phyloP scores from a whole-genome alignment of 225 moss, liverwort and hornwort genomes.

The Lunularia cruciata region DNA sequence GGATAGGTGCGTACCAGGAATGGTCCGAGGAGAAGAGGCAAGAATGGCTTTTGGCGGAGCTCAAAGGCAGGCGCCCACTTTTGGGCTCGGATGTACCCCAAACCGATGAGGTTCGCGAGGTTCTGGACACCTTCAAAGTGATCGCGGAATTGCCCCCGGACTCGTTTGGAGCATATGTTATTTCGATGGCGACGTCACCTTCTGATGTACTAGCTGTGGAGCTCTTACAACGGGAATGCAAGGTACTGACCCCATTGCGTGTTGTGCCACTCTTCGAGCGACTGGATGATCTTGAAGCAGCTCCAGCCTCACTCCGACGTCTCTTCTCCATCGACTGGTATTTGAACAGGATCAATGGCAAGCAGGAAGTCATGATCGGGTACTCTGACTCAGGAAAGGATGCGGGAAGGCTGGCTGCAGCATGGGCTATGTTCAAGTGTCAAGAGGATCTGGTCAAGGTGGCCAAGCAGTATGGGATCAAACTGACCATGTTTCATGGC shows the following conservation, averaged over 20 bases:
- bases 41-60: slow-evolving; percentile 10
- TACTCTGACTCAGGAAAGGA: slow-evolving; percentile 10
- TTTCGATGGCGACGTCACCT: slow-evolving; percentile 9
- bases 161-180: slow-evolving; percentile 7
- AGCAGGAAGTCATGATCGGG: no score
- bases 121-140: not conserved
- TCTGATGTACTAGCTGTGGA: no score
- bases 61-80: slow-evolving; percentile 3
- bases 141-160: not conserved
- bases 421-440: not conserved
- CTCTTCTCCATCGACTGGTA: slow-evolving; percentile 17
- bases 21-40: slow-evolving; percentile 6
- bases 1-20: slow-evolving; percentile 8
- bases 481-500: slow-evolving; percentile 15
- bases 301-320: not conserved
- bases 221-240: slow-evolving; percentile 12
- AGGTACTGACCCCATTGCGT: not conserved
- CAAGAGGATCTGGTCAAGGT: no score
- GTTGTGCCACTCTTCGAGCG: slow-evolving; percentile 10
- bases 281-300: slow-evolving; percentile 6
- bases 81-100: slow-evolving; percentile 3
- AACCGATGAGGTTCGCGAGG: slow-evolving; percentile 8
- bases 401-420: slow-evolving; percentile 4
- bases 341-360: not conserved
- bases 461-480: no score